Percentiles rank a stretch among this genome's conserved stretches.
Evolutionary conservation across 2,329 filamentous ascomycete genomes (phyloP).

Genomic region (Coniochaeta prunicola): DNA sequence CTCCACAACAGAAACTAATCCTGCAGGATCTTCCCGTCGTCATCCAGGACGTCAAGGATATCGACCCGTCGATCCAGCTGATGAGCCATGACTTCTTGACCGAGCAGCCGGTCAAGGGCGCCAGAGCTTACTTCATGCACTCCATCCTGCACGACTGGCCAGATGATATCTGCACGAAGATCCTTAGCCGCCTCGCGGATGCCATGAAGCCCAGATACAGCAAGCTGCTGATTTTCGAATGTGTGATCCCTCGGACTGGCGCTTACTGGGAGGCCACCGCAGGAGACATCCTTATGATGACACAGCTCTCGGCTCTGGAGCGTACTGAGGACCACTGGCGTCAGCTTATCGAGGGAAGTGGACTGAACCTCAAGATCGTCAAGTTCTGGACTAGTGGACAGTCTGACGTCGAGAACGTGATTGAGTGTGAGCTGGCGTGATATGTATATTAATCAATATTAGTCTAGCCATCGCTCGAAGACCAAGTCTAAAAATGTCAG

Average conservation of each 20-base stretch:
- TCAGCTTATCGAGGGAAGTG: slow-evolving; percentile 5
- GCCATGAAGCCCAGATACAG: slow-evolving; percentile 25
- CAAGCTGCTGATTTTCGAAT: slow-evolving; percentile 24
- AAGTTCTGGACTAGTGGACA: slow-evolving; percentile 1
- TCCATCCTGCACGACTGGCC: slow-evolving; percentile 22
- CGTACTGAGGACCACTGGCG: slow-evolving; percentile 5
- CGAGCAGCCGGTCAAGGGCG: slow-evolving; percentile 13
- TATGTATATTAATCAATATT: no score
- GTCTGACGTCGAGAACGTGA: not conserved
- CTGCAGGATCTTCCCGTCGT: slow-evolving; percentile 16
- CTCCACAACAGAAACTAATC: slow-evolving; percentile 8
- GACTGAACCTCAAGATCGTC: not conserved
- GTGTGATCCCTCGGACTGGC: slow-evolving; percentile 21
- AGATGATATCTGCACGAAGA: slow-evolving; percentile 15
- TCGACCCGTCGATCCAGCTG: slow-evolving; percentile 6
- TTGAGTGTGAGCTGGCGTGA: slow-evolving; percentile 3
- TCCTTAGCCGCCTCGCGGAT: slow-evolving; percentile 15
- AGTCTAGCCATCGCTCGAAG: no score
- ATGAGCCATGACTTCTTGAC: slow-evolving; percentile 11
- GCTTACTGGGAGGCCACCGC: slow-evolving; percentile 21
- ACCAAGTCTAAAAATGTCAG: no score
- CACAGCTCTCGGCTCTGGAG: slow-evolving; percentile 3
- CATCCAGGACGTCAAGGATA: slow-evolving; percentile 5
- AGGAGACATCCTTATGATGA: slow-evolving; percentile 24
- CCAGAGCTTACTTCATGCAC: slow-evolving; percentile 18